Evolutionary conservation across 805 yeast species (phyloP).

Genomic region (Saccharomycopsis fibuligera): DNA sequence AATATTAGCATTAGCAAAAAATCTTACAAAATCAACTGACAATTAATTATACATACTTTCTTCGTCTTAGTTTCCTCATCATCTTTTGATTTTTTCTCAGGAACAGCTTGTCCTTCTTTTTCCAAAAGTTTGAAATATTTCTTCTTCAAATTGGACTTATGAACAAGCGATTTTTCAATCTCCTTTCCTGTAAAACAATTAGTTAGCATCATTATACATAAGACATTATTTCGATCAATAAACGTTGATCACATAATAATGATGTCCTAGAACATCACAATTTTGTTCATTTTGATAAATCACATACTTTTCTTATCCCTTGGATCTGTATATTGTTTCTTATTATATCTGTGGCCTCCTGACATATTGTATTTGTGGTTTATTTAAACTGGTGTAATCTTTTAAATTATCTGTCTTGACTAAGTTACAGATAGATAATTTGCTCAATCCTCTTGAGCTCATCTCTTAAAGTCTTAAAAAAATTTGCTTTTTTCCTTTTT

Average conservation of each 20-base stretch:
- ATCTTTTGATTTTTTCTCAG: conserved; percentile 31
- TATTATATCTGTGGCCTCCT: neutral
- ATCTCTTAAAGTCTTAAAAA: neutral
- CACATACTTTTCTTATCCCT: conserved; percentile 12
- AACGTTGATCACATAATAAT: no score
- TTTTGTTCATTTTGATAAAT: neutral
- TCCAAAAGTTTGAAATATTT: conserved; percentile 74
- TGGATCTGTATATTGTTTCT: conserved; percentile 3
- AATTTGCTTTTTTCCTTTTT: no score
- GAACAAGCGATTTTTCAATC: conserved; percentile 69
- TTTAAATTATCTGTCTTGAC: no score
- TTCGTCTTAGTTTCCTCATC: conserved; percentile 20
- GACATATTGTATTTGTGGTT: neutral
- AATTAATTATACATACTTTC: conserved; percentile 1
- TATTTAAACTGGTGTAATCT: no score
- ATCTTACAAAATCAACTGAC: neutral
- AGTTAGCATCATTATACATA: neutral
- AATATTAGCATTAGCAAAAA: neutral
- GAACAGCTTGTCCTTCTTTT: conserved; percentile 56
- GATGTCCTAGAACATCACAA: neutral
- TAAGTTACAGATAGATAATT: neutral
- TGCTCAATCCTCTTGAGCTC: neutral
- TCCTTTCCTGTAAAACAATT: conserved; percentile 37
- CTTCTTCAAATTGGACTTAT: conserved; percentile 75
- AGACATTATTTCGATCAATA: neutral